Base-by-base conservation (phyloP, 345 rosid genomes). In the Bruguiera parviflora region DNA sequence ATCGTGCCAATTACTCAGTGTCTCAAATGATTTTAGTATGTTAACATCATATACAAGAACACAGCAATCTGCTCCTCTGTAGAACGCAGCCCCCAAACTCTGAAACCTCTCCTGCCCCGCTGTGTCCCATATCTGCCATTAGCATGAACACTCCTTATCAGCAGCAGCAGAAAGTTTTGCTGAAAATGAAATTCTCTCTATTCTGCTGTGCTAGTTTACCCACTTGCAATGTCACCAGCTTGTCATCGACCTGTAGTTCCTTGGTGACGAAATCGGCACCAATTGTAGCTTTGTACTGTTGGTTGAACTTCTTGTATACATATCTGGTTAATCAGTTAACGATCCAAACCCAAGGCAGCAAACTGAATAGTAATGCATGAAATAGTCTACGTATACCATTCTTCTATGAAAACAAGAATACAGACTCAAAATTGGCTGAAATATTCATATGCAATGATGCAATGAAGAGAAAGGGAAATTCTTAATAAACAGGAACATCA, bases 91-190 rank as follows among this genome's bases (percentile, higher is more conserved):
- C 6, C 96, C 95, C 16, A 89, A 84, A 74, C 97, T 89, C 56
- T 91, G 95, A 78, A 94, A 94, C 66, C 96, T 86, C 71, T 94
- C 98, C 72, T 94, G 97, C 64, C 98, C 98, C 5, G 98, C 98
- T 6, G 97, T 91, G 80, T 94, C 96, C 98, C 98, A 94, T 63
- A 94, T 84, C 97, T 94, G 64, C 66, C 63, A 18, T 32, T 5
- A 53, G 27, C 24, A 53, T 32, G 19, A 4, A 43, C 3, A 56
- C 28, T 8, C 6, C 59, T 3, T 10, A 10, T 56, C 28, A 27
- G 59, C 2, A 27, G 59, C 2, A 56, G 59, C 59, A 56, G 59
- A 27, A 22, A 24, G 22, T 56, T 56, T 56, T 56, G 28, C 11
- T 10, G 15, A 8, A 8, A 27, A 21, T 56, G 6, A 21, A 27